Evolutionary conservation across 352 stramenopile genomes (phyloP).

Genomic region (Phytopythium cucurbitacearum): DNA sequence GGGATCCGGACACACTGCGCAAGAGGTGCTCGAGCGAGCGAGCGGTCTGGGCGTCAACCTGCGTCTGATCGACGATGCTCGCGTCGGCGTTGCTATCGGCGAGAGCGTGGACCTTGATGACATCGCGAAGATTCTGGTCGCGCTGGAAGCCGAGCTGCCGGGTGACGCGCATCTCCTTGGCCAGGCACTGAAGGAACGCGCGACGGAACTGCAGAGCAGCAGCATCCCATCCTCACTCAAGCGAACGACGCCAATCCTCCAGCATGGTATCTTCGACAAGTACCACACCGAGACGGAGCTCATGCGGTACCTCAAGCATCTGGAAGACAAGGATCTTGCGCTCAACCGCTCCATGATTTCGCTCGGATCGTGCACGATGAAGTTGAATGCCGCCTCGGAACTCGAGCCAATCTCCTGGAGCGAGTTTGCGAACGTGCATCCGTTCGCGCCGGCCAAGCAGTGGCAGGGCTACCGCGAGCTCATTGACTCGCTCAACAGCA

Average conservation of each 20-base stretch:
- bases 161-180: constrained; percentile 21
- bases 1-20: constrained; percentile 67
- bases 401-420: constrained; percentile 97
- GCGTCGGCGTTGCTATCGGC: constrained; percentile 96
- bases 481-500: constrained; percentile 95
- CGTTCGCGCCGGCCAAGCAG: constrained; percentile 95
- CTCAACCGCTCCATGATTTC: constrained; percentile 99
- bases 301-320: constrained; percentile 96
- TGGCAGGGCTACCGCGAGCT: constrained; percentile 96
- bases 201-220: constrained; percentile 42
- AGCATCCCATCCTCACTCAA: constrained; percentile 61
- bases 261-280: constrained; percentile 96
- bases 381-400: constrained; percentile 97
- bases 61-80: constrained; percentile 71
- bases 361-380: constrained; percentile 99
- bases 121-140: constrained; percentile 82
- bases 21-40: constrained; percentile 69
- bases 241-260: constrained; percentile 82
- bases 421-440: constrained; percentile 97
- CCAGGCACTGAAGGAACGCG: constrained; percentile 50
- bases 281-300: constrained; percentile 96
- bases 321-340: constrained; percentile 98
- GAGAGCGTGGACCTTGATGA: constrained; percentile 94
- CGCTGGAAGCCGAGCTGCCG: constrained; percentile 54
- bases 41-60: constrained; percentile 82